Conservation (phyloP, 2,329 filamentous ascomycete species). For the Ascochyta rabiei region DNA sequence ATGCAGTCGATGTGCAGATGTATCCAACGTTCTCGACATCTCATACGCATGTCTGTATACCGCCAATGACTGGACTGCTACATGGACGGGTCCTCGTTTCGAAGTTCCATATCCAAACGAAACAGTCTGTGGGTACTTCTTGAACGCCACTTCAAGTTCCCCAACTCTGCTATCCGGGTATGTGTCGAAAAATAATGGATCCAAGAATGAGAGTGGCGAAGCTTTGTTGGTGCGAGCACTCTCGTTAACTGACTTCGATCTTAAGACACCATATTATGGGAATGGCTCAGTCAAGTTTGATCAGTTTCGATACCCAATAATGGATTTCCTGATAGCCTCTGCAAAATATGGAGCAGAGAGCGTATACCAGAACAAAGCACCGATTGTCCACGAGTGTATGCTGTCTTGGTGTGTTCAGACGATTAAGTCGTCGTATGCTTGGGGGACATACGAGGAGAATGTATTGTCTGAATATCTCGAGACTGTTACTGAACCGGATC, state of each 20-base stretch:
- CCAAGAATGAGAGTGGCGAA: conserved; percentile 7
- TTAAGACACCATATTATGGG: conserved; percentile 7
- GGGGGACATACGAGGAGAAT: too few relatives aligned
- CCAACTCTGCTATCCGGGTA: conserved; percentile 30
- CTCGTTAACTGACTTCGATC: conserved; percentile 8
- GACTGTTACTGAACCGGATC: neutral
- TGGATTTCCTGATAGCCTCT: conserved; percentile 17
- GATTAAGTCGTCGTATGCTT: too few relatives aligned
- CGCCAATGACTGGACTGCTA: conserved; percentile 24
- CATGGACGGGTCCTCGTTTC: conserved; percentile 1
- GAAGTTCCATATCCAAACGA: too few relatives aligned
- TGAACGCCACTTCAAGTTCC: conserved; percentile 23
- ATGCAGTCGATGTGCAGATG: conserved; percentile 30
- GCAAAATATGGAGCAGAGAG: too few relatives aligned
- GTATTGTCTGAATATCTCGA: too few relatives aligned
- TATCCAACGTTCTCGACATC: conserved; percentile 16
- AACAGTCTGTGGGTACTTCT: conserved; percentile 32
- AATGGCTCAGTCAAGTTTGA: conserved; percentile 25
- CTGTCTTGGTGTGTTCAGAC: too few relatives aligned
- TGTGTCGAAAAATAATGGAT: neutral
- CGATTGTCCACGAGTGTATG: too few relatives aligned
- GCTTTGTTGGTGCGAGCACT: conserved; percentile 18
- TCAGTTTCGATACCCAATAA: conserved; percentile 12
- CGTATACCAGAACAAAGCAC: too few relatives aligned
- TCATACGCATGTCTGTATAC: conserved; percentile 21